Evolutionary conservation across 768 basidiomycete species (phyloP).

Genomic region (Leccinum barrowsii): DNA sequence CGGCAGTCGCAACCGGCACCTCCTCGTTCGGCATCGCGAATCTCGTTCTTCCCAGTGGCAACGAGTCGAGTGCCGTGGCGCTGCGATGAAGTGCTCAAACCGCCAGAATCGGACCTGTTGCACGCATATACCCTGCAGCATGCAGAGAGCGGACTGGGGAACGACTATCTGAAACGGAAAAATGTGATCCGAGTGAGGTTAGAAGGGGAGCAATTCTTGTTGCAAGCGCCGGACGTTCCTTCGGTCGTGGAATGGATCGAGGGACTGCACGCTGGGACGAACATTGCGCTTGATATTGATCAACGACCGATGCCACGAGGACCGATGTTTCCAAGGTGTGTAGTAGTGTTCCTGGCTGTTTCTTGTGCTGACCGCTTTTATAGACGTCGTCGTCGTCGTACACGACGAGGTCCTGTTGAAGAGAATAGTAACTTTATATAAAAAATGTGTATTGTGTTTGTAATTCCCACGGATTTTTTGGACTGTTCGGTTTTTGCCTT

Average conservation of each 20-base stretch:
- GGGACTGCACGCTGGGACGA: constrained; percentile 89
- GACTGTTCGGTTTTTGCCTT: constrained; percentile 33
- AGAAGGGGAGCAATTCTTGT: constrained; percentile 94
- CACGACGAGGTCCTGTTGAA: constrained; percentile 16
- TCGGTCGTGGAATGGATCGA: constrained; percentile 96
- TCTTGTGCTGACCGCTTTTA: not conserved
- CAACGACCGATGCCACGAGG: constrained; percentile 89
- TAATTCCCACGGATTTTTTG: constrained; percentile 30
- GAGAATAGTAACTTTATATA: not conserved
- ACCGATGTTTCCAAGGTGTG: constrained; percentile 77
- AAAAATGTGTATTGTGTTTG: not conserved
- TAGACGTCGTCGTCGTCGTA: constrained; percentile 30
- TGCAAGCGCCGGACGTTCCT: constrained; percentile 82
- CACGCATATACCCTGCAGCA: constrained; percentile 78
- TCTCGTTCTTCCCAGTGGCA: constrained; percentile 21
- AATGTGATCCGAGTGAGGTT: constrained; percentile 90
- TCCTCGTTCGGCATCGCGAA: constrained; percentile 19
- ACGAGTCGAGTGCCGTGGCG: constrained; percentile 17
- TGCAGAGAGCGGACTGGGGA: constrained; percentile 92
- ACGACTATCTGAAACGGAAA: constrained; percentile 90
- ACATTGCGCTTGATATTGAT: constrained; percentile 90
- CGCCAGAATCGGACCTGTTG: constrained; percentile 52
- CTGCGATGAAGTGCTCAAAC: constrained; percentile 35
- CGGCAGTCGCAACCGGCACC: constrained; percentile 11
- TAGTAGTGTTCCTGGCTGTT: not conserved